phyloP scores from a whole-genome alignment of 148 eudicot species.

The Fagopyrum esculentum region DNA sequence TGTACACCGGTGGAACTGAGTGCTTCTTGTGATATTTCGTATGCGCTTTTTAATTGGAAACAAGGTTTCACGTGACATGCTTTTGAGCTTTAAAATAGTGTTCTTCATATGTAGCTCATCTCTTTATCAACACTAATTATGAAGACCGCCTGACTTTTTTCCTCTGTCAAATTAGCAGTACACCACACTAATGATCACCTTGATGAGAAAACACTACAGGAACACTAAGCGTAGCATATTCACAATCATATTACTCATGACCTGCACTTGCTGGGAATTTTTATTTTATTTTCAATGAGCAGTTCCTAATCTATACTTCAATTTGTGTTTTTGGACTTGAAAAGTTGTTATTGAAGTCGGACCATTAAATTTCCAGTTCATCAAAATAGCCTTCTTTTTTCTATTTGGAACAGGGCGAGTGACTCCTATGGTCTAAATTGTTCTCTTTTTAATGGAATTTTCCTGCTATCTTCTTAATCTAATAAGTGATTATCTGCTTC shows the following conservation, averaged over 20 bases:
- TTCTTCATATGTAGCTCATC: no score
- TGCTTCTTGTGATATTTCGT: not conserved
- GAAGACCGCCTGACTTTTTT: no score
- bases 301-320: no score
- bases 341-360: not conserved
- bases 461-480: not conserved
- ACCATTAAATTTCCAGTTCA: not conserved
- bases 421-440: not conserved
- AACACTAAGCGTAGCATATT: no score
- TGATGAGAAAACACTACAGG: no score
- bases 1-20: not conserved
- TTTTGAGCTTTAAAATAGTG: not conserved
- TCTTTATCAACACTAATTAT: no score
- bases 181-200: no score
- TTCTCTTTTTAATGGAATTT: not conserved
- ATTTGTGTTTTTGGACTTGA: not conserved
- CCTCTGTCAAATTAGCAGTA: no score
- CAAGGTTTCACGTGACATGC: not conserved
- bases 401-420: not conserved
- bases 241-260: not conserved
- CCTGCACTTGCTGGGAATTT: no score
- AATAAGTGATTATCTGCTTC: slow-evolving; percentile 1
- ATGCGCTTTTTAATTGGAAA: not conserved
- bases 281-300: not conserved
- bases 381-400: not conserved